Base-by-base conservation (phyloP, 2,329 filamentous ascomycete species). In the Fusarium acutatum region DNA sequence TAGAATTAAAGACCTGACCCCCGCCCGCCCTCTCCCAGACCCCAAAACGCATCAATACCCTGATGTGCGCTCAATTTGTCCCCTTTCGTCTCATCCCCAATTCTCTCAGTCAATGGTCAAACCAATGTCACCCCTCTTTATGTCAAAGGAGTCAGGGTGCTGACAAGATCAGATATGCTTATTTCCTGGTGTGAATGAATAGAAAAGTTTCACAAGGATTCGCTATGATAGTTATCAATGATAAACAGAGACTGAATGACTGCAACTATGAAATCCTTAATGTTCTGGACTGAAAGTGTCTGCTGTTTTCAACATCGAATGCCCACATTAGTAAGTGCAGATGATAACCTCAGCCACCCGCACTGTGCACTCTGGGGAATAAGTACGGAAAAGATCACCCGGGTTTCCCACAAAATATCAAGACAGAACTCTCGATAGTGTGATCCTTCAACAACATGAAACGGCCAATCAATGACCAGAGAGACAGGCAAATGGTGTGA, bases 311-410 rank as follows among this genome's bases (percentile, higher is more conserved):
- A 52, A 26, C 24, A n/a, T 47, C 34, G 17, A 38, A 40, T 34
- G 15, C 26, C 43, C 28, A 64, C 60, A 64, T 34, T 15, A 43
- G n/a, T 13, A 46, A 22, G 44, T 64, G 47, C 34, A 54, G 35
- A 58, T 50, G 18, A 53, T 46, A 35, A 18, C 32, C 56, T 59
- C 43, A 70, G 69, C 60, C 53, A 62, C 49, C 28, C 53, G 40
- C 69, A 73, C 60, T 73, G 65, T 73, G 69, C 38, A 56, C 17
- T 35, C 26, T 59, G 37, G 60, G 60, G 32, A 53, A 43, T 32
- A 49, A 35, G 40, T 15, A 46, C 18, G 65, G 64, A 66, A 70
- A 46, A 41, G 35, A 72, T 70, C 70, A 61, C 30, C 69, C 35
- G 15, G 37, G 37, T 28, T 68, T 62, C 43, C 41, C 64, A 68